Conservation (phyloP, 805 yeast species). For the Cyberlindnera samutprakarnensis region DNA sequence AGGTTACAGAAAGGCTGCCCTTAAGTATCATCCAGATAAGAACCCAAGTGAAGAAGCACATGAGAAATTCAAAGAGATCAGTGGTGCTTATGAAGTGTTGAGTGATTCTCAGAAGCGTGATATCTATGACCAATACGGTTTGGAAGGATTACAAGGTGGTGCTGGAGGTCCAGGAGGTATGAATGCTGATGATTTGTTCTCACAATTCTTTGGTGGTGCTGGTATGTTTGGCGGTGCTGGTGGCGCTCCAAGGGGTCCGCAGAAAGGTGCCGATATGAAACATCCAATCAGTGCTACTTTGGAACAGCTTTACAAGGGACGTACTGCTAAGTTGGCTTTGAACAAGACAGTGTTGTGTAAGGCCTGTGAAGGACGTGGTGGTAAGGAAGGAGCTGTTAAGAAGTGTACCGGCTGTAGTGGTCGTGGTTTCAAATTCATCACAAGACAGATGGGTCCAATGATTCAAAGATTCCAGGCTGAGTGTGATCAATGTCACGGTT, state of each 20-base stretch:
- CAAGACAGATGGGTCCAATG: slow-evolving; percentile 99
- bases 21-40: slow-evolving; percentile 80
- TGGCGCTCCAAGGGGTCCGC: slow-evolving; percentile 74
- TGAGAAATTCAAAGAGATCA: slow-evolving; percentile 88
- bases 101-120: slow-evolving; percentile 86
- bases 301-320: slow-evolving; percentile 92
- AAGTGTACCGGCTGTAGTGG: slow-evolving; percentile 87
- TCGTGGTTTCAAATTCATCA: slow-evolving; percentile 81
- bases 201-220: slow-evolving; percentile 85
- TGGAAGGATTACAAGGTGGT: slow-evolving; percentile 81
- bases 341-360: slow-evolving; percentile 87
- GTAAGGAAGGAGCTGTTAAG: slow-evolving; percentile 84
- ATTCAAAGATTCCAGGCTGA: slow-evolving; percentile 94
- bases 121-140: slow-evolving; percentile 83
- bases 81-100: slow-evolving; percentile 83
- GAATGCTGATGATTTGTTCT: slow-evolving; percentile 68
- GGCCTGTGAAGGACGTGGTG: slow-evolving; percentile 92
- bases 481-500: slow-evolving; percentile 89
- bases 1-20: slow-evolving; percentile 75
- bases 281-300: slow-evolving; percentile 80
- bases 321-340: slow-evolving; percentile 87
- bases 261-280: slow-evolving; percentile 83
- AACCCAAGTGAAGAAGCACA: slow-evolving; percentile 85
- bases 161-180: slow-evolving; percentile 60
- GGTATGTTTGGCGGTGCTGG: slow-evolving; percentile 42